Base-by-base conservation (phyloP, 108 stramenopile genomes). In the Fragilariopsis cylindrus region DNA sequence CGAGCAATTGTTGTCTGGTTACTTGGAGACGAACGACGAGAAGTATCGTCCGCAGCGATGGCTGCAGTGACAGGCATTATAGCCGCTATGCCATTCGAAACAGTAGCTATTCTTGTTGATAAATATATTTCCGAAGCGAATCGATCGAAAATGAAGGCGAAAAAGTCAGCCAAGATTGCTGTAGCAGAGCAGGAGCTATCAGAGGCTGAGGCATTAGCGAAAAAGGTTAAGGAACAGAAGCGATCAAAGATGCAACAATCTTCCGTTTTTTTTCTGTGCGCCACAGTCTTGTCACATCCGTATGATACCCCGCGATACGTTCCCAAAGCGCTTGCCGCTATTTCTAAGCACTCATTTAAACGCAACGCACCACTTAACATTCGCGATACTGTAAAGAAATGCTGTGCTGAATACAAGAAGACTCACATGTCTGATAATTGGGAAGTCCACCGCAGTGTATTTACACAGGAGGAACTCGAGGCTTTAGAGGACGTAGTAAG, bases 401-500 rank as follows among this genome's bases (percentile, higher is more conserved):
- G 89, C 48, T 93, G 92, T 64, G 87, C 89, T 5, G 96, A 96
- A 60, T 96, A 92, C 81, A 94, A 94, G 57, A 75, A 90, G 45
- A 96, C 96, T 5, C 96, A 96, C 69, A 93, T 91, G 74, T 85
- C 85, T 11, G 96, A 96, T 65, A 92, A 92, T 72, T 96, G 96
- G 96, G 92, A 88, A 63, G 76, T 85, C n/a, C 91, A 93, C 64
- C 88, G 83, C 41, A 71, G 80, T 45, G 80, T 80, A 43, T 96
- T 96, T 57, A 90, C 84, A 19, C 91, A 87, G 76, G 91, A 90
- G 69, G 87, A 96, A 66, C 65, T 96, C 1, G 96, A 96, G 46
- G 88, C 90, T 5, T 76, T 96, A 60, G 90, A 94, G 52, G 96
- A 96, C 77, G 95, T 96, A 40, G 90, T 94, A 1, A 96, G 94